Percentiles rank a stretch among this genome's conserved stretches.
Conservation (phyloP, 164 flowering plant genomes). For the Berberis thunbergii region DNA sequence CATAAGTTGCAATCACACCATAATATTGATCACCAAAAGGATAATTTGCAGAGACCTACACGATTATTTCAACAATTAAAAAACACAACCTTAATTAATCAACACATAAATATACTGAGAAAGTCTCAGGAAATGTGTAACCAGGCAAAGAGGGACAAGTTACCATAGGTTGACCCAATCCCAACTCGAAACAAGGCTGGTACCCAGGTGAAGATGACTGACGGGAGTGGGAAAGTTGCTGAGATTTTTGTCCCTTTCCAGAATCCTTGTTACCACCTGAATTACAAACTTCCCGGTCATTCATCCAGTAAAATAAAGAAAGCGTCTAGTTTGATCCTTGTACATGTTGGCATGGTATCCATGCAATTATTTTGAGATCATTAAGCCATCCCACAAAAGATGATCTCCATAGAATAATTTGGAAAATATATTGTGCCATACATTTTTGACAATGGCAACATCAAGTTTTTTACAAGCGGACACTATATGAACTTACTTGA, state of each 20-base stretch:
- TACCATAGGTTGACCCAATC: slow-evolving; percentile 64
- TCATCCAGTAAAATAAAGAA: background rate
- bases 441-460: too few relatives aligned
- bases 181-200: slow-evolving; percentile 39
- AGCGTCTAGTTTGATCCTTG: background rate
- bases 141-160: slow-evolving; percentile 1
- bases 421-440: too few relatives aligned
- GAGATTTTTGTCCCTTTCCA: slow-evolving; percentile 35
- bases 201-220: slow-evolving; percentile 32
- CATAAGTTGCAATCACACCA: slow-evolving; percentile 52
- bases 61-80: background rate
- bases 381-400: too few relatives aligned
- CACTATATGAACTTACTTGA: too few relatives aligned
- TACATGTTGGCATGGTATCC: too few relatives aligned
- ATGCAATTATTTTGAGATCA: too few relatives aligned
- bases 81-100: slow-evolving; percentile 8
- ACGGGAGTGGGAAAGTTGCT: slow-evolving; percentile 21
- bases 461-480: too few relatives aligned
- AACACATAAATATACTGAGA: background rate
- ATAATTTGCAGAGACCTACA: slow-evolving; percentile 45
- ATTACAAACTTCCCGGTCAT: slow-evolving; percentile 1
- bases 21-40: slow-evolving; percentile 48
- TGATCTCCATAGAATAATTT: too few relatives aligned
- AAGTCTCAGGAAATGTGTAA: background rate
- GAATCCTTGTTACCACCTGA: slow-evolving; percentile 31